phyloP scores from a whole-genome alignment of 805 yeast species.

The Kodamaea fukazawae region DNA sequence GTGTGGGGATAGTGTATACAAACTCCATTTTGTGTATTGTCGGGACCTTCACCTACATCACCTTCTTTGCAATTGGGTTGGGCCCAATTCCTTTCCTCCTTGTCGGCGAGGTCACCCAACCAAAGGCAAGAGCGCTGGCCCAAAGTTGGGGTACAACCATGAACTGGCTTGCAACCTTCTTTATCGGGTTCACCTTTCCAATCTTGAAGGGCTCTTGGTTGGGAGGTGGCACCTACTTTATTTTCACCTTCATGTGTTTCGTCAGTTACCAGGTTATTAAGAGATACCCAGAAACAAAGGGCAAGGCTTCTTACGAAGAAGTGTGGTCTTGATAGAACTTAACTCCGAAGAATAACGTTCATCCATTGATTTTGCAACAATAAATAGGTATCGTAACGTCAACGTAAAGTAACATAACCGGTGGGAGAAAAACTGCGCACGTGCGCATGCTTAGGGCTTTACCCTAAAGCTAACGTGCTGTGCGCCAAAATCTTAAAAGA shows the following conservation, averaged over 20 bases:
- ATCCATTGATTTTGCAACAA: neutral
- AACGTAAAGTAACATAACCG: too few species aligned
- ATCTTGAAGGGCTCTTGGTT: constrained; percentile 51
- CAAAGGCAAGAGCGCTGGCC: constrained; percentile 76
- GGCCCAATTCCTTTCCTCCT: constrained; percentile 95
- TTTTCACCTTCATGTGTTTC: constrained; percentile 62
- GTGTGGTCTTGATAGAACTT: constrained; percentile 51
- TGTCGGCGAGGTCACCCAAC: constrained; percentile 84
- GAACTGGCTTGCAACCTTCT: constrained; percentile 89
- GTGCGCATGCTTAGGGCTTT: neutral
- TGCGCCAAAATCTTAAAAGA: too few species aligned
- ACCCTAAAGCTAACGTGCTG: neutral
- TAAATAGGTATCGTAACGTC: neutral
- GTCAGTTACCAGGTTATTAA: constrained; percentile 48
- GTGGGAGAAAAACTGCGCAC: too few species aligned
- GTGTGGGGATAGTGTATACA: constrained; percentile 56
- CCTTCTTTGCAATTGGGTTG: constrained; percentile 84
- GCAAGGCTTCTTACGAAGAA: constrained; percentile 55
- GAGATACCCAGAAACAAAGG: constrained; percentile 75
- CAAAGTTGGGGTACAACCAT: constrained; percentile 90
- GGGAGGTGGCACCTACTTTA: constrained; percentile 76
- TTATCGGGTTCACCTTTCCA: constrained; percentile 81
- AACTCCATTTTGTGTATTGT: constrained; percentile 51
- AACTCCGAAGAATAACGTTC: neutral
- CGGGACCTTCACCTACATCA: constrained; percentile 71